Conservation (phyloP, 2,329 filamentous ascomycete species). For the Aureobasidium lini region DNA sequence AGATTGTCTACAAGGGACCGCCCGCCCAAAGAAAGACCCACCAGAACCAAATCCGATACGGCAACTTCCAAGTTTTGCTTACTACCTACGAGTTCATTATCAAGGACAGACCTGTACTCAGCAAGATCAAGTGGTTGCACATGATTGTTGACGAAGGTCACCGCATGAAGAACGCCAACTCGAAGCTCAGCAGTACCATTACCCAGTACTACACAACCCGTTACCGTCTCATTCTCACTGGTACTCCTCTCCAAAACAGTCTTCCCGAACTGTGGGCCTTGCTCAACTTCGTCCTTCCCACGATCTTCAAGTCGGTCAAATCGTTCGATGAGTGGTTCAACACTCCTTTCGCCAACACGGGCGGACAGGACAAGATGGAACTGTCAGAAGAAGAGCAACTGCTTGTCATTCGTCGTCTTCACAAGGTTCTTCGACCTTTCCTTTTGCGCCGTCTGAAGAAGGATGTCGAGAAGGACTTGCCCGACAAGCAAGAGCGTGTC, state of each 20-base stretch:
- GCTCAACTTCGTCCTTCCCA: constrained; percentile 95
- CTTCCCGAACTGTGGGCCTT: constrained; percentile 93
- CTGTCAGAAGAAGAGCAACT: constrained; percentile 99
- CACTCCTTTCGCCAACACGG: constrained; percentile 96
- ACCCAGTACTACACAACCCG: constrained; percentile 91
- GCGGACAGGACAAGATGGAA: constrained; percentile 97
- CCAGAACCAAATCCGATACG: constrained; percentile 88
- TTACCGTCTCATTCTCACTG: constrained; percentile 93
- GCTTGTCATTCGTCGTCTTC: constrained; percentile 92
- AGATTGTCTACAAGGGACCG: constrained; percentile 95
- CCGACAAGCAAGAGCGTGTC: constrained; percentile 97
- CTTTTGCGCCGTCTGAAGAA: constrained; percentile 97
- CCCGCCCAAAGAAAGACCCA: constrained; percentile 81
- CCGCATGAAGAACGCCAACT: constrained; percentile 98
- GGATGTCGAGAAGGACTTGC: constrained; percentile 97
- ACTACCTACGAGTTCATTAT: constrained; percentile 99
- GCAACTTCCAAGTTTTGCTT: constrained; percentile 89
- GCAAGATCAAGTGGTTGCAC: constrained; percentile 99
- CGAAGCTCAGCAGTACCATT: constrained; percentile 90
- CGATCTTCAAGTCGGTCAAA: constrained; percentile 98
- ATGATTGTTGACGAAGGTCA: constrained; percentile 99
- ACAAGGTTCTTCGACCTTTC: constrained; percentile 97
- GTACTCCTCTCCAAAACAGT: constrained; percentile 96
- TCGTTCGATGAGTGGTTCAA: constrained; percentile 99
- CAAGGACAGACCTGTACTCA: constrained; percentile 89